Percentiles rank a stretch among this genome's conserved stretches.
phyloP scores from a whole-genome alignment of 495 filamentous ascomycete species.

The Parathielavia hyrcaniae region DNA sequence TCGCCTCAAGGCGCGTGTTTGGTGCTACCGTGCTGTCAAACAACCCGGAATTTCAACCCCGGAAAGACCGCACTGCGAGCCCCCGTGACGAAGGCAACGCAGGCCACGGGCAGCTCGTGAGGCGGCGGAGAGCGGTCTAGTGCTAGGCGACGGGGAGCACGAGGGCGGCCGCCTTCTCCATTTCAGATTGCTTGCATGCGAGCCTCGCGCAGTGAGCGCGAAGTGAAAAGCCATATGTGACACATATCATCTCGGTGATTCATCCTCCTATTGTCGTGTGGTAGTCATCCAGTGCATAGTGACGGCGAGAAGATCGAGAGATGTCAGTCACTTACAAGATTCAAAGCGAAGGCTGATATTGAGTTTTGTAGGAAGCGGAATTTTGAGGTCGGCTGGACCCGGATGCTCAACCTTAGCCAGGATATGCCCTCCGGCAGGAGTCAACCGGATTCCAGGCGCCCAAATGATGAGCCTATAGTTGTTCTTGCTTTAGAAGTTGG shows the following conservation, averaged over 20 bases:
- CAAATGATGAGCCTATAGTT: too few species aligned
- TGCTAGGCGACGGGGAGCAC: background rate
- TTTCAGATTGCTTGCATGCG: slow-evolving; percentile 7
- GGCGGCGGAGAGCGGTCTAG: background rate
- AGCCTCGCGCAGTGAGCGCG: slow-evolving; percentile 8
- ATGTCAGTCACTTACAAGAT: too few species aligned
- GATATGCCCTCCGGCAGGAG: too few species aligned
- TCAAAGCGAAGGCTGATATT: too few species aligned
- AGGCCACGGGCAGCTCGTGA: background rate
- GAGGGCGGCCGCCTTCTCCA: background rate
- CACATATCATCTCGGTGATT: slow-evolving; percentile 12
- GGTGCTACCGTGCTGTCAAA: slow-evolving; percentile 8
- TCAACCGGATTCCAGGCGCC: too few species aligned
- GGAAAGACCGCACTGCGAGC: background rate
- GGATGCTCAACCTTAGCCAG: too few species aligned
- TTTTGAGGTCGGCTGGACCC: too few species aligned
- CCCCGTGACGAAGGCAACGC: background rate
- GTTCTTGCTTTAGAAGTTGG: background rate
- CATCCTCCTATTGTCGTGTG: background rate
- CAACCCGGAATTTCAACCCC: background rate
- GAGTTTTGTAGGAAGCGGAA: too few species aligned
- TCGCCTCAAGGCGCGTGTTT: slow-evolving; percentile 7
- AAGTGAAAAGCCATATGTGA: background rate
- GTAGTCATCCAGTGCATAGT: background rate
- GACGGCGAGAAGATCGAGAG: too few species aligned